Conservation (phyloP, 1,284 basidiomycete species). For the Polyporus tsugae region DNA sequence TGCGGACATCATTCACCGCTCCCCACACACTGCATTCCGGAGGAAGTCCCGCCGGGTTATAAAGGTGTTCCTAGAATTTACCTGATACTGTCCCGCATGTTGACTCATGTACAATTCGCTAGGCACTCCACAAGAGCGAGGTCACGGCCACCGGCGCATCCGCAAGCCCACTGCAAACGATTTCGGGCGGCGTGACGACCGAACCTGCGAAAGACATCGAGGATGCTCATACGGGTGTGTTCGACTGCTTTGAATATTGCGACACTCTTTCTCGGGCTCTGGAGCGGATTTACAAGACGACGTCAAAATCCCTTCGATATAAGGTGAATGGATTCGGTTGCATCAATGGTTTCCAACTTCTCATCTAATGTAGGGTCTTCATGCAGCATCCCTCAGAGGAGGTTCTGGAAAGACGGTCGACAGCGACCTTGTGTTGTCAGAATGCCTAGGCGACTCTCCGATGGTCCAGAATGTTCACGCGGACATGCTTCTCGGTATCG, state of each 20-base stretch:
- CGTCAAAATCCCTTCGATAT: slow-evolving; percentile 54
- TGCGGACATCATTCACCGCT: slow-evolving; percentile 58
- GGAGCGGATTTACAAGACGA: slow-evolving; percentile 55
- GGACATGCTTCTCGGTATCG: slow-evolving; percentile 2
- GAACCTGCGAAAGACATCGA: slow-evolving; percentile 3
- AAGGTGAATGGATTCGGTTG: slow-evolving; percentile 50
- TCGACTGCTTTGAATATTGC: slow-evolving; percentile 36
- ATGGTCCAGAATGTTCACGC: background rate
- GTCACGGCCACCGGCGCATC: background rate
- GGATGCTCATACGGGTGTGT: slow-evolving; percentile 29
- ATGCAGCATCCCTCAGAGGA: background rate
- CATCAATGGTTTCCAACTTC: background rate
- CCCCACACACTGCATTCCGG: slow-evolving; percentile 55
- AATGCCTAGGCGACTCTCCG: slow-evolving; percentile 14
- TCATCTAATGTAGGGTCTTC: background rate
- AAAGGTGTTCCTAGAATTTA: slow-evolving; percentile 49
- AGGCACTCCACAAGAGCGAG: slow-evolving; percentile 17
- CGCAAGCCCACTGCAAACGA: slow-evolving; percentile 1
- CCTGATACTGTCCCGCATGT: background rate
- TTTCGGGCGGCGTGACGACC: background rate
- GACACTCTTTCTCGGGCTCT: slow-evolving; percentile 52
- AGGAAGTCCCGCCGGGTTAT: slow-evolving; percentile 52
- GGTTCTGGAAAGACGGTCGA: background rate
- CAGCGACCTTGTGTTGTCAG: slow-evolving; percentile 19
- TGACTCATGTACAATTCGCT: background rate